Evolutionary conservation across 495 filamentous ascomycete genomes (phyloP).

Genomic region (Penicillium antarcticum): DNA sequence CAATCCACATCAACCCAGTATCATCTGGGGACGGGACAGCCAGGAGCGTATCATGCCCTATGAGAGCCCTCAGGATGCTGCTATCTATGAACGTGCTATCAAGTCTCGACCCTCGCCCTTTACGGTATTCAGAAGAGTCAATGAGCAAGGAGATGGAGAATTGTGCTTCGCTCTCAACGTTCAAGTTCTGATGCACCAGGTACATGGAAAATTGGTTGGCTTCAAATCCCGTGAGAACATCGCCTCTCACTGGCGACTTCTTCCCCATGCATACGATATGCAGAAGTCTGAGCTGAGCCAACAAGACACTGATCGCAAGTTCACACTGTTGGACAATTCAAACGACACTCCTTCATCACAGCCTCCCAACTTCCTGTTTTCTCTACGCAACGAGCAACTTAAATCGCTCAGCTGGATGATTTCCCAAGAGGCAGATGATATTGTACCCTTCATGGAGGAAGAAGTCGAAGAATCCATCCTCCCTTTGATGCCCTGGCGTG

Average conservation of each 20-base stretch:
- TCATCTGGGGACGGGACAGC: conserved; percentile 35
- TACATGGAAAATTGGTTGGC: conserved; percentile 35
- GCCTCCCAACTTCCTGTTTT: conserved; percentile 39
- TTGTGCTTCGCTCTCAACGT: conserved; percentile 54
- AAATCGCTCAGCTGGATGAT: conserved; percentile 66
- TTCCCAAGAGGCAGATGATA: conserved; percentile 48
- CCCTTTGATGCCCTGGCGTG: conserved; percentile 55
- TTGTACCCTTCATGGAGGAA: conserved; percentile 52
- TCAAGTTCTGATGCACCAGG: conserved; percentile 54
- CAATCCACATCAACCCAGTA: conserved; percentile 38
- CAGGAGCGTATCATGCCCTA: conserved; percentile 28
- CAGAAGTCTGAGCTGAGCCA: background rate
- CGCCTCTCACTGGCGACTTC: conserved; percentile 48
- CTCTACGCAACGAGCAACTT: conserved; percentile 52
- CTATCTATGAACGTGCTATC: conserved; percentile 42
- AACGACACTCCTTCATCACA: conserved; percentile 30
- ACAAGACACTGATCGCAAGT: conserved; percentile 28
- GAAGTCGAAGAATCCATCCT: conserved; percentile 69
- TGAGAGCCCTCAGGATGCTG: conserved; percentile 46
- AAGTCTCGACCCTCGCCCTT: conserved; percentile 50
- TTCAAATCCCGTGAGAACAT: conserved; percentile 8
- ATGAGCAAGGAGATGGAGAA: conserved; percentile 21
- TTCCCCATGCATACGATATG: conserved; percentile 42
- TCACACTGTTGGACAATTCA: conserved; percentile 44
- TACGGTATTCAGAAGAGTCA: conserved; percentile 36